Conservation (phyloP, 2,329 filamentous ascomycete species). For the Penicillium psychrosexuale region DNA sequence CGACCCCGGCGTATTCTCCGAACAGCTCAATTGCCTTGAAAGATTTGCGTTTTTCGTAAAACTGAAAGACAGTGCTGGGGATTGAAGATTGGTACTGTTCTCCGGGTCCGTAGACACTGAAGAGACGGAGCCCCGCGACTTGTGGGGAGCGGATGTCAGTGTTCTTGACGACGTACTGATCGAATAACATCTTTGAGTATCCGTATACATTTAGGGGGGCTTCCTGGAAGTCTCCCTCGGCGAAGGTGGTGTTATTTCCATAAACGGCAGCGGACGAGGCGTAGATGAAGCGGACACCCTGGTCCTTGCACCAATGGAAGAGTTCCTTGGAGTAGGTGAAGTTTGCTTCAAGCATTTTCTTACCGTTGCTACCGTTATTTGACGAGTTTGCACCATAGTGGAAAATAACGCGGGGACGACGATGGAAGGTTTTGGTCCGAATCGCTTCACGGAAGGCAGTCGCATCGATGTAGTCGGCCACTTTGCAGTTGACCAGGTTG, state of each 20-base stretch:
- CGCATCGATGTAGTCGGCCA: not conserved
- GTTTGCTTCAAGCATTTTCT: not conserved
- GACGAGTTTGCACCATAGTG: not conserved
- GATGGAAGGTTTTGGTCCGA: not conserved
- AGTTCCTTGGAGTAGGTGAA: constrained; percentile 8
- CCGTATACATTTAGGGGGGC: not conserved
- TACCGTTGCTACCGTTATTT: not conserved
- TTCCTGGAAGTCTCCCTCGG: not conserved
- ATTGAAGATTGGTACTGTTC: not conserved
- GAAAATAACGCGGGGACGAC: not conserved
- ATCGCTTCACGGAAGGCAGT: not conserved
- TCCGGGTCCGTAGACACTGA: constrained; percentile 4
- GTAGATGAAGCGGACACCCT: constrained; percentile 2
- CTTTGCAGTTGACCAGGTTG: not conserved
- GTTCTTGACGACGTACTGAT: constrained; percentile 1
- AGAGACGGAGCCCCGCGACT: not conserved
- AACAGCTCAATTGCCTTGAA: constrained; percentile 7
- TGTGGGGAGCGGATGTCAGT: not conserved
- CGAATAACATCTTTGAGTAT: constrained; percentile 5
- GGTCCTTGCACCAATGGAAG: constrained; percentile 4
- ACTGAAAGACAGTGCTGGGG: not conserved
- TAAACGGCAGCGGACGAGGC: constrained; percentile 1
- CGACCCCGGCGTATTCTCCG: constrained; percentile 2
- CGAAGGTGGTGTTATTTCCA: not conserved
- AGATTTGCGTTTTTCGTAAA: constrained; percentile 1